Evolutionary conservation across 495 filamentous ascomycete species (phyloP), one percentile per base, ranked within the genome.

Genomic region (Hypomontagnella submonticulosa): DNA sequence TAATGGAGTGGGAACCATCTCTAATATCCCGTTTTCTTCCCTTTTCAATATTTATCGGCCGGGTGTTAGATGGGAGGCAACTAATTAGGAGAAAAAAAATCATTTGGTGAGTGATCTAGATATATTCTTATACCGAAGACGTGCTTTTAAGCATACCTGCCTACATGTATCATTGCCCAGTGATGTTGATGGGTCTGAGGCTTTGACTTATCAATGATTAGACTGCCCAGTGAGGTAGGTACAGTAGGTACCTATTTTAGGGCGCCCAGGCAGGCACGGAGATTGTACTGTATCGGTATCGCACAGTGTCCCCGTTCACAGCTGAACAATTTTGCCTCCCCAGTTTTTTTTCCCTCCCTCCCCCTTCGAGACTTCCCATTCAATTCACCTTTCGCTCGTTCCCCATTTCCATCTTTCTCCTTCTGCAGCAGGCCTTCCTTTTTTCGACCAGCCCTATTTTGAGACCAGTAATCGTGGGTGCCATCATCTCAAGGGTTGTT

Each of bases 261-360:
- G 32, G 34, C 23, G 18, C 7, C 3, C 19, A 52, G 43, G 59
- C 42, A 63, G 50, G 51, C 54, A 44, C 9, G n/a, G 34, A 47
- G 30, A 34, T 41, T 48, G 51, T 46, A 63, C 46, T 36, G 50
- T 54, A 56, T 46, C 43, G 18, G 20, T 42, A 40, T 27, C 33
- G 20, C 40, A 59, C 46, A 50, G 46, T 43, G 30, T 57, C 46
- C 46, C 53, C 55, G 16, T 63, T 33, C 40, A 50, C 43, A 63
- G 66, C 66, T 69, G 60, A 69, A 69, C 55, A 69, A 69, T 63
- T 69, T 69, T 69, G 60, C 66, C 55, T 67, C 71, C 68, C 71
- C 68, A 58, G 18, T 68, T 69, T 69, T 61, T 41, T 20, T 34
- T 27, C 23, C 23, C 23, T 27, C 23, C 23, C 23, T 27, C 32